Evolutionary conservation across 768 basidiomycete species (phyloP).

Genomic region (Xerocomus spinulosus): DNA sequence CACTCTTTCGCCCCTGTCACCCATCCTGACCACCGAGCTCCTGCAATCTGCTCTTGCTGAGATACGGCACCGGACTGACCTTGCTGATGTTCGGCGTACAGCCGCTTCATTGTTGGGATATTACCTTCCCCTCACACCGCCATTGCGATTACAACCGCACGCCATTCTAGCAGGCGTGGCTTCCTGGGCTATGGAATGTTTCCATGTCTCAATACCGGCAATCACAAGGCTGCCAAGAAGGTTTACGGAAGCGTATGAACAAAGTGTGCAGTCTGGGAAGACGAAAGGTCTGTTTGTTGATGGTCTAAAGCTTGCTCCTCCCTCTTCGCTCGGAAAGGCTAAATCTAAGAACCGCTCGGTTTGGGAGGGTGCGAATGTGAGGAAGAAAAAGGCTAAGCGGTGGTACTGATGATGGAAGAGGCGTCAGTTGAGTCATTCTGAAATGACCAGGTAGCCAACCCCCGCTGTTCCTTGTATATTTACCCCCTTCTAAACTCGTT

Average conservation of each 20-base stretch:
- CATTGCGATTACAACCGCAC: constrained; percentile 42
- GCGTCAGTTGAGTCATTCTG: too few species aligned
- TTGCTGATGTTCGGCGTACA: constrained; percentile 51
- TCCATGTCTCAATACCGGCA: constrained; percentile 15
- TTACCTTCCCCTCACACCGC: constrained; percentile 50
- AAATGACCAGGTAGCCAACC: too few species aligned
- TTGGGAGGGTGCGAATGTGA: constrained; percentile 19
- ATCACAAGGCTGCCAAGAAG: constrained; percentile 19
- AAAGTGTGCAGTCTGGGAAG: constrained; percentile 1
- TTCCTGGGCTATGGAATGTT: constrained; percentile 46
- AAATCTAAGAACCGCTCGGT: constrained; percentile 24
- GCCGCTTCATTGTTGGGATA: constrained; percentile 70
- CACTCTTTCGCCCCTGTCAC: constrained; percentile 10
- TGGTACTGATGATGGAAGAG: constrained; percentile 11
- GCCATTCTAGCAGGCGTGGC: constrained; percentile 53
- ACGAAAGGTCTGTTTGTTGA: constrained; percentile 25
- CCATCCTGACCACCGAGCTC: constrained; percentile 21
- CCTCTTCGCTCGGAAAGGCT: constrained; percentile 17
- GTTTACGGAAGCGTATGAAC: constrained; percentile 21
- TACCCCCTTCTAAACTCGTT: background rate
- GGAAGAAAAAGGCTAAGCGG: constrained; percentile 13
- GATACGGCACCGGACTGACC: constrained; percentile 38
- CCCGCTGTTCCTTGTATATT: too few species aligned
- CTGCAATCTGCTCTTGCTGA: constrained; percentile 24
- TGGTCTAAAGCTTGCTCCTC: constrained; percentile 10